phyloP scores from a whole-genome alignment of 2,329 filamentous ascomycete species.

The Botrytis fabae region DNA sequence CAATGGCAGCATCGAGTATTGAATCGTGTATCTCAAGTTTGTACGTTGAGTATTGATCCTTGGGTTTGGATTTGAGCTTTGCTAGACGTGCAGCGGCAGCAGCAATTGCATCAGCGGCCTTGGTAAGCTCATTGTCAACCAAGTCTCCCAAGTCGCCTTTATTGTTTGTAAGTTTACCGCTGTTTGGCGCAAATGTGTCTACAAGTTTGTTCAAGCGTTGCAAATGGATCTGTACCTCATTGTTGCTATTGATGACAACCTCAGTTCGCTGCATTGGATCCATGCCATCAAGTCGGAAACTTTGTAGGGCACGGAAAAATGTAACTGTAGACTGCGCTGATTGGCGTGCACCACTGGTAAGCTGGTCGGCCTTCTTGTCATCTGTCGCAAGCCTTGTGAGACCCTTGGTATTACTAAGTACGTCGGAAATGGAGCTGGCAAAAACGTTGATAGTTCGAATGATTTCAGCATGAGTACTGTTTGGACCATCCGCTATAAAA shows the following conservation, averaged over 20 bases:
- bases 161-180: conserved; percentile 72
- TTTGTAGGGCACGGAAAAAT: conserved; percentile 93
- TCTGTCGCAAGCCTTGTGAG: conserved; percentile 89
- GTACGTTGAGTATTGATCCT: conserved; percentile 92
- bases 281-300: conserved; percentile 88
- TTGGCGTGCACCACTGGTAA: conserved; percentile 78
- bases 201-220: conserved; percentile 92
- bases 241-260: conserved; percentile 95
- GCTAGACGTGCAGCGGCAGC: conserved; percentile 85
- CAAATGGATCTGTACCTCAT: conserved; percentile 91
- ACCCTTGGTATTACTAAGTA: conserved; percentile 95
- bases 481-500: conserved; percentile 94
- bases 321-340: conserved; percentile 85
- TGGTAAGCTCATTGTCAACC: conserved; percentile 87
- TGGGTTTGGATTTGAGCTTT: conserved; percentile 94
- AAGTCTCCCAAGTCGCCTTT: conserved; percentile 89
- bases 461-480: conserved; percentile 83
- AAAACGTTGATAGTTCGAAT: conserved; percentile 93
- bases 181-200: conserved; percentile 87
- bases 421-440: conserved; percentile 85
- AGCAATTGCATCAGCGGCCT: conserved; percentile 92
- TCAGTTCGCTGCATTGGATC: conserved; percentile 92
- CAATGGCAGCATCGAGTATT: conserved; percentile 88
- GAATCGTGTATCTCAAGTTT: conserved; percentile 95
- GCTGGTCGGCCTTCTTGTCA: conserved; percentile 87